Evolutionary conservation across 495 filamentous ascomycete genomes (phyloP).

Genomic region (Chaetomium fimeti): DNA sequence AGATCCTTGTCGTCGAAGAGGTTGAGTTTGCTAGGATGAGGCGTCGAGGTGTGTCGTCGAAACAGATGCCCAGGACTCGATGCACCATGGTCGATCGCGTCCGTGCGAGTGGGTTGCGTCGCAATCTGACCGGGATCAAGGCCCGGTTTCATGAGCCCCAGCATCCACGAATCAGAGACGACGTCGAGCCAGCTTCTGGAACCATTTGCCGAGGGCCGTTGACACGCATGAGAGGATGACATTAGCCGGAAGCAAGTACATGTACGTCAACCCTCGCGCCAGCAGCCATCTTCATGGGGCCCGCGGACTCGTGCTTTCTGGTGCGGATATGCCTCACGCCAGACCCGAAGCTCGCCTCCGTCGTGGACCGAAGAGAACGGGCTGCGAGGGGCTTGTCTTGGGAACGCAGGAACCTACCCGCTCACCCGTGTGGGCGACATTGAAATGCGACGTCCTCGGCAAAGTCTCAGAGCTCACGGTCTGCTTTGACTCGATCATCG

Average conservation of each 20-base stretch:
- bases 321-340: constrained; percentile 28
- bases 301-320: constrained; percentile 18
- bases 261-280: not conserved
- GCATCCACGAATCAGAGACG: constrained; percentile 30
- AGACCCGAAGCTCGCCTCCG: not conserved
- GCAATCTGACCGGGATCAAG: constrained; percentile 31
- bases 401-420: not conserved
- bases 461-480: no score
- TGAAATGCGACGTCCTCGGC: not conserved
- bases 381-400: not conserved
- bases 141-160: constrained; percentile 24
- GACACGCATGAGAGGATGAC: constrained; percentile 30
- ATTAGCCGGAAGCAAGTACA: constrained; percentile 28
- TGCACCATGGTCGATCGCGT: constrained; percentile 37
- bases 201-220: constrained; percentile 33
- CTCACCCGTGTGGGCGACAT: not conserved
- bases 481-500: not conserved
- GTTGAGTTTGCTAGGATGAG: constrained; percentile 5
- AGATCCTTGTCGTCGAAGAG: constrained; percentile 3
- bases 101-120: constrained; percentile 34
- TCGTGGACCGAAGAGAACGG: not conserved
- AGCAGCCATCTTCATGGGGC: not conserved
- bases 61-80: constrained; percentile 13
- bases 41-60: constrained; percentile 1
- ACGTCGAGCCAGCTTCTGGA: constrained; percentile 30